Conservation (phyloP, 2,329 filamentous ascomycete genomes). For the Lecanicillium sp. region DNA sequence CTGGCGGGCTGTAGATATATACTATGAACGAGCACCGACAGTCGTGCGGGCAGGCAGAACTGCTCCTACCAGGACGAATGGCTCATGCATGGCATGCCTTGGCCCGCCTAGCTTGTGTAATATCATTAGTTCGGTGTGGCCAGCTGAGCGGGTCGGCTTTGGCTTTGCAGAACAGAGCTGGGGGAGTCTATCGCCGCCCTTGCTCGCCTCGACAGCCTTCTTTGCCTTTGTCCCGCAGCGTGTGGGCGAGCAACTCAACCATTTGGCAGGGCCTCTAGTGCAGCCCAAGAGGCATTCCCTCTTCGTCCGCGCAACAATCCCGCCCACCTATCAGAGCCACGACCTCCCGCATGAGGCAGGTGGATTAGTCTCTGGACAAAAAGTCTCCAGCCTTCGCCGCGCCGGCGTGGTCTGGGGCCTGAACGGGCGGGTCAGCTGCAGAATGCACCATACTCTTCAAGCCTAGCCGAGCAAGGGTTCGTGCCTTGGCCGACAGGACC, state of each 20-base stretch:
- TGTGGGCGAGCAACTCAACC: not conserved
- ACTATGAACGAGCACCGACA: slow-evolving; percentile 1
- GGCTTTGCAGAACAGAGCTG: not conserved
- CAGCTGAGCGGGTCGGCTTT: slow-evolving; percentile 10
- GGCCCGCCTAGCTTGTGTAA: no score
- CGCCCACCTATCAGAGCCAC: slow-evolving; percentile 24
- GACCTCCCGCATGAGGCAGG: slow-evolving; percentile 25
- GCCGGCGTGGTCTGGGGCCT: slow-evolving; percentile 10
- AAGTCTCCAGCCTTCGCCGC: slow-evolving; percentile 5
- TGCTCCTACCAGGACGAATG: slow-evolving; percentile 1
- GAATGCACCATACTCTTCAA: slow-evolving; percentile 13
- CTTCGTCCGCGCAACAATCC: slow-evolving; percentile 1
- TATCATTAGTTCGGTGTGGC: slow-evolving; percentile 8
- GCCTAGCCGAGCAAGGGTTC: slow-evolving; percentile 8
- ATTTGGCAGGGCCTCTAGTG: not conserved
- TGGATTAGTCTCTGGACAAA: slow-evolving; percentile 10
- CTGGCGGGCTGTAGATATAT: slow-evolving; percentile 13
- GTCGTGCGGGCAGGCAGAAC: slow-evolving; percentile 1
- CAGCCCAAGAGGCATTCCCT: not conserved
- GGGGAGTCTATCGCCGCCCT: not conserved
- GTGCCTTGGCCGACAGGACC: not conserved
- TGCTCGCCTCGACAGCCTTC: not conserved
- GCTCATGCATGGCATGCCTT: slow-evolving; percentile 2
- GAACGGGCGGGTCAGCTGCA: slow-evolving; percentile 14
- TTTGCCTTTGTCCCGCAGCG: not conserved